Evolutionary conservation across 2,329 filamentous ascomycete genomes (phyloP).

Genomic region (Sordariomycetes sp.): DNA sequence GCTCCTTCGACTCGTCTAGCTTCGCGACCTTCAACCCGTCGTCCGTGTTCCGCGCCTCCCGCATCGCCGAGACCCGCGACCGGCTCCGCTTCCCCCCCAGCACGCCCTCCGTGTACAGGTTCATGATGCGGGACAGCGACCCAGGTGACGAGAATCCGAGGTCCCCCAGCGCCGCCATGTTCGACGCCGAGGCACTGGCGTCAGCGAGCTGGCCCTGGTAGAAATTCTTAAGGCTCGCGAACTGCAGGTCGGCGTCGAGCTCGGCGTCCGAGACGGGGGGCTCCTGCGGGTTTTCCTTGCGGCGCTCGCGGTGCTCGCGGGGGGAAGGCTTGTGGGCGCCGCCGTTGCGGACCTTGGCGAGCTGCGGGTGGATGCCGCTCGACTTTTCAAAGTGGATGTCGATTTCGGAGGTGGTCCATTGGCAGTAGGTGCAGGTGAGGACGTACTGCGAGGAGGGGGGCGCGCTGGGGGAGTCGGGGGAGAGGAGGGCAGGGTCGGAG

Average conservation of each 20-base stretch:
- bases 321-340: conserved; percentile 35
- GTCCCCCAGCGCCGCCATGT: conserved; percentile 21
- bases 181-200: conserved; percentile 33
- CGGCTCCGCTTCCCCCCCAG: conserved; percentile 48
- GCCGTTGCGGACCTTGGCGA: conserved; percentile 56
- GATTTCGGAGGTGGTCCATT: conserved; percentile 84
- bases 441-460: conserved; percentile 38
- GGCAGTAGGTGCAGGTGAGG: conserved; percentile 78
- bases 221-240: conserved; percentile 62
- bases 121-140: conserved; percentile 81
- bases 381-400: conserved; percentile 83
- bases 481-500: conserved; percentile 28
- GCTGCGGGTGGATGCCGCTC: conserved; percentile 72
- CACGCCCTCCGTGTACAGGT: conserved; percentile 60
- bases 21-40: conserved; percentile 59
- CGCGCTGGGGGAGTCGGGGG: conserved; percentile 20
- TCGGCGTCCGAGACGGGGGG: conserved; percentile 13
- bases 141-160: conserved; percentile 63
- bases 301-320: conserved; percentile 36
- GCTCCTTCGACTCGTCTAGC: conserved; percentile 46
- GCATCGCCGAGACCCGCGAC: conserved; percentile 59
- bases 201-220: conserved; percentile 69
- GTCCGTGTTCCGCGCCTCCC: conserved; percentile 56
- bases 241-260: conserved; percentile 55
- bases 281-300: conserved; percentile 26